Conservation (phyloP, 1,284 basidiomycete species). For the Ustilago curta region DNA sequence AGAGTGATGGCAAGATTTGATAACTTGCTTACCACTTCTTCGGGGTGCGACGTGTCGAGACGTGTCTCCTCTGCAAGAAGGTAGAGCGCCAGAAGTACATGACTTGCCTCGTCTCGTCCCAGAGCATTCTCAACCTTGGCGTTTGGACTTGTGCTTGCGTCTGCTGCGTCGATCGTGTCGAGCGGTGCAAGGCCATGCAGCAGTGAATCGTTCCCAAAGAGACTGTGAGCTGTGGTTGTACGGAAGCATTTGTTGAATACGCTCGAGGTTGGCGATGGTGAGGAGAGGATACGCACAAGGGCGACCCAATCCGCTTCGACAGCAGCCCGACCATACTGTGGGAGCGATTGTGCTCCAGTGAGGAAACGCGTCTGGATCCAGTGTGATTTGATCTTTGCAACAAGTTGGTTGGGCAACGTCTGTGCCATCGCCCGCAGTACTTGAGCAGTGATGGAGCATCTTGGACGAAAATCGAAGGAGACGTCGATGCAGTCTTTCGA, state of each 20-base stretch:
- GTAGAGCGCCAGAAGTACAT: slow-evolving; percentile 35
- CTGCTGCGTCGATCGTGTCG: not conserved
- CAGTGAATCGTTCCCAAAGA: slow-evolving; percentile 23
- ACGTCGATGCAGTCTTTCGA: not conserved
- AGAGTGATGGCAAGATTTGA: slow-evolving; percentile 2
- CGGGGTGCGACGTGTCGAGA: slow-evolving; percentile 25
- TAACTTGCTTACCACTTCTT: slow-evolving; percentile 1
- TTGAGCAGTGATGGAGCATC: slow-evolving; percentile 14
- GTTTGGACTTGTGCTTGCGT: not conserved
- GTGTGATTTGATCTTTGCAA: slow-evolving; percentile 11
- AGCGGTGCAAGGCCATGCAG: slow-evolving; percentile 18
- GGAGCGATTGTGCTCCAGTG: not conserved
- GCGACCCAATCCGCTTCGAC: slow-evolving; percentile 25
- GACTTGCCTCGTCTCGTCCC: slow-evolving; percentile 8
- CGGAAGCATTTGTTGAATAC: not conserved
- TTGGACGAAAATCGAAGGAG: slow-evolving; percentile 22
- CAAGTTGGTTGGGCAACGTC: slow-evolving; percentile 14
- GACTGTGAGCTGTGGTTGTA: slow-evolving; percentile 8
- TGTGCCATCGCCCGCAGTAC: slow-evolving; percentile 11
- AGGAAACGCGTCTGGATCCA: slow-evolving; percentile 36
- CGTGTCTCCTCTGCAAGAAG: slow-evolving; percentile 52
- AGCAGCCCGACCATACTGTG: slow-evolving; percentile 12
- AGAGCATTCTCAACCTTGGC: not conserved
- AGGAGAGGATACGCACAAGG: slow-evolving; percentile 4
- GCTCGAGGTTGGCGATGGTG: not conserved